Evolutionary conservation across 2,329 filamentous ascomycete genomes (phyloP).

Genomic region (Tolypocladium cylindrosporum): DNA sequence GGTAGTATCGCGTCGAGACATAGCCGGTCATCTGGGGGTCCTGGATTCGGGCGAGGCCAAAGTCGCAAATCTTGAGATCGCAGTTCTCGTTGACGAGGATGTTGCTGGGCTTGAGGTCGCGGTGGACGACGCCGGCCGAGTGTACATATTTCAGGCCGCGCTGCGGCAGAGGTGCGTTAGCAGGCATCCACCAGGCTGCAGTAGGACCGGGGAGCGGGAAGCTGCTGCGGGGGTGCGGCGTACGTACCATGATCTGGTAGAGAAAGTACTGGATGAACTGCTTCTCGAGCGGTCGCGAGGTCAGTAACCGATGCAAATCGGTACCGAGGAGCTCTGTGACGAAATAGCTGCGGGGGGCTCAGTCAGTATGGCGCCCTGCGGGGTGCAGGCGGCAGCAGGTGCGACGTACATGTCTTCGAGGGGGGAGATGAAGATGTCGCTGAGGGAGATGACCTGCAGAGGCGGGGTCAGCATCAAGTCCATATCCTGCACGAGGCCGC

Average conservation of each 20-base stretch:
- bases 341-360: conserved; percentile 62
- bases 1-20: conserved; percentile 96
- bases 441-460: conserved; percentile 82
- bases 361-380: conserved; percentile 8
- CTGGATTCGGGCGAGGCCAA: conserved; percentile 92
- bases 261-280: conserved; percentile 99
- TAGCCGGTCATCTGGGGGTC: conserved; percentile 99
- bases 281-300: conserved; percentile 92
- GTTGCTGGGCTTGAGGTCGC: conserved; percentile 96
- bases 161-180: conserved; percentile 33
- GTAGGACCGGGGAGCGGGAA: not conserved
- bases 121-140: conserved; percentile 94
- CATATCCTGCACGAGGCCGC: not conserved
- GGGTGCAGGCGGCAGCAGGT: conserved; percentile 2
- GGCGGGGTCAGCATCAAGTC: conserved; percentile 2
- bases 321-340: conserved; percentile 96
- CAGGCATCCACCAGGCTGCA: not conserved
- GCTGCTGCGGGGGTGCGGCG: conserved; percentile 17
- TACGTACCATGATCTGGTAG: conserved; percentile 95
- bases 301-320: conserved; percentile 89
- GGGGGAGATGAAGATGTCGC: conserved; percentile 98
- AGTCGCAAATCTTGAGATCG: conserved; percentile 98
- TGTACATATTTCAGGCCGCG: conserved; percentile 98
- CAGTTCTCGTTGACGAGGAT: conserved; percentile 99
- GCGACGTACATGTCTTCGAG: conserved; percentile 85